phyloP scores from a whole-genome alignment of 495 filamentous ascomycete genomes.

The Aspergillus panamensis region DNA sequence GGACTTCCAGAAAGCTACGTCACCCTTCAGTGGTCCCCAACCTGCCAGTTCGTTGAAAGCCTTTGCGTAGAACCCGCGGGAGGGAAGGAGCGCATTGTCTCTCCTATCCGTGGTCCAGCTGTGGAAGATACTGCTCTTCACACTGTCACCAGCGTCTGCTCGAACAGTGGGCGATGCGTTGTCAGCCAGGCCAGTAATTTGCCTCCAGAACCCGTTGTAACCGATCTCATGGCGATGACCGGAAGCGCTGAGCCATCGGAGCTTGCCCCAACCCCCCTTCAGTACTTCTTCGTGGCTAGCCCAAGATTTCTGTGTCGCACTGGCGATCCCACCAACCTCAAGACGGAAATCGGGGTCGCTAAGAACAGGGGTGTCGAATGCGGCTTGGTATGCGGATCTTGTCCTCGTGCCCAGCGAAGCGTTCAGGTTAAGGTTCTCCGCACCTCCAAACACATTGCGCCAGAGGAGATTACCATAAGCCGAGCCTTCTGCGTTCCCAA shows the following conservation, averaged over 20 bases:
- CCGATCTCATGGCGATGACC: slow-evolving; percentile 68
- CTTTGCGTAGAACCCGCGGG: slow-evolving; percentile 73
- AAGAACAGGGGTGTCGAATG: slow-evolving; percentile 73
- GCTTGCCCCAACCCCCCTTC: slow-evolving; percentile 72
- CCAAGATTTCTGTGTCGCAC: slow-evolving; percentile 80
- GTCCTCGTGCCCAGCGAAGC: slow-evolving; percentile 86
- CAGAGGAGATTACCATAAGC: slow-evolving; percentile 79
- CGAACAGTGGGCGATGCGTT: slow-evolving; percentile 77
- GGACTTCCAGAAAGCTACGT: slow-evolving; percentile 85
- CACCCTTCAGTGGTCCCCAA: slow-evolving; percentile 76
- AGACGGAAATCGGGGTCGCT: slow-evolving; percentile 76
- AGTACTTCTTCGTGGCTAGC: slow-evolving; percentile 88
- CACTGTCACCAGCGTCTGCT: slow-evolving; percentile 81
- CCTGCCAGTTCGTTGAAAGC: slow-evolving; percentile 79
- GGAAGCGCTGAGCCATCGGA: slow-evolving; percentile 62
- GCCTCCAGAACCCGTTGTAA: slow-evolving; percentile 82
- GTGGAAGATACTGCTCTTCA: slow-evolving; percentile 82
- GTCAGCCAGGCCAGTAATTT: slow-evolving; percentile 70
- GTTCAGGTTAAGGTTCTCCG: slow-evolving; percentile 81
- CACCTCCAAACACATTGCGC: slow-evolving; percentile 92
- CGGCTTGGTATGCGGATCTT: slow-evolving; percentile 79
- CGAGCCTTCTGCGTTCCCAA: slow-evolving; percentile 87
- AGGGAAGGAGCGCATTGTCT: slow-evolving; percentile 79
- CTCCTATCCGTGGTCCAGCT: slow-evolving; percentile 74
- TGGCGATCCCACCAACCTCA: slow-evolving; percentile 72